Evolutionary conservation across 306 rosid species (phyloP).

Genomic region (Quercus engelmannii): DNA sequence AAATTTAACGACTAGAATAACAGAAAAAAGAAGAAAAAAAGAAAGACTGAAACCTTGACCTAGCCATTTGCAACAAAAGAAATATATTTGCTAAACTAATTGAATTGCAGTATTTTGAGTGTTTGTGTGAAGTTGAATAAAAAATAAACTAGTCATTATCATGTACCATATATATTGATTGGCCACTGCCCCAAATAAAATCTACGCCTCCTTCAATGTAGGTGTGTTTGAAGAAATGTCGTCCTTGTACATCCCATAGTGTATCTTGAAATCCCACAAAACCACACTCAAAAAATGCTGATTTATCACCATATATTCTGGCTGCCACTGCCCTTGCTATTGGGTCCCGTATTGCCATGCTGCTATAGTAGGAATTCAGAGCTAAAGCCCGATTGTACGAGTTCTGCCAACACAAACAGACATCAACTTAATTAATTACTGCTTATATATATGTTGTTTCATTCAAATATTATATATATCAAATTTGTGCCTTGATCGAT

Average conservation of each 20-base stretch:
- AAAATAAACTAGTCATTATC: not conserved
- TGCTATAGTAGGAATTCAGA: not conserved
- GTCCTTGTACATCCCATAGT: constrained; percentile 39
- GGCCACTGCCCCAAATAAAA: constrained; percentile 45
- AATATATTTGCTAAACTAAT: not conserved
- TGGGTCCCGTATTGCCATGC: not conserved
- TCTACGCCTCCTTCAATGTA: constrained; percentile 40
- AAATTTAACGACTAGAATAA: no score
- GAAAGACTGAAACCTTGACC: not conserved
- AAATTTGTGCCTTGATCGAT: not conserved
- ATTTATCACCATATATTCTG: constrained; percentile 43
- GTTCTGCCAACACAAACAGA: constrained; percentile 12
- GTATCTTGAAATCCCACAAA: constrained; percentile 48
- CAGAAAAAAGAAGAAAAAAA: no score
- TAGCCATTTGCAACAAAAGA: no score
- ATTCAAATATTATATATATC: not conserved
- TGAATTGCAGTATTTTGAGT: not conserved
- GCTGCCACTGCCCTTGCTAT: constrained; percentile 35
- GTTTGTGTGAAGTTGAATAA: not conserved
- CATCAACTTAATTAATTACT: no score
- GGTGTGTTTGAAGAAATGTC: constrained; percentile 38
- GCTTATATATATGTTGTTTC: not conserved
- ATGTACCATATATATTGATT: constrained; percentile 30
- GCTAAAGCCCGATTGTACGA: not conserved
- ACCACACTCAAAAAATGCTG: constrained; percentile 34